Conservation (phyloP, 2,329 filamentous ascomycete genomes). For the Aspergillus felis region DNA sequence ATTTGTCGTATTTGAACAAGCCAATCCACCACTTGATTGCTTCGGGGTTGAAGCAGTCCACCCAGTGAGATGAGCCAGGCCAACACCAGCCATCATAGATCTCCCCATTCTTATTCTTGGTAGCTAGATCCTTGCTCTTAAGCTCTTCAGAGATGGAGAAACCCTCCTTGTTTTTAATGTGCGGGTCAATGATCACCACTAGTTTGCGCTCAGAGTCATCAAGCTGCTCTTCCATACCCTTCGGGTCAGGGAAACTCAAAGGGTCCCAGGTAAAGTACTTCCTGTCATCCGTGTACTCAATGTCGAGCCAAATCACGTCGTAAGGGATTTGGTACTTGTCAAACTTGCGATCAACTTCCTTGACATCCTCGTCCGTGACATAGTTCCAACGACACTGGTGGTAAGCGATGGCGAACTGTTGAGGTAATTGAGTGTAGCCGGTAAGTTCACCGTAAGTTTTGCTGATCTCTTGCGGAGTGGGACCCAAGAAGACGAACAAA, state of each 20-base stretch:
- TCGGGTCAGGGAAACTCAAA: constrained; percentile 79
- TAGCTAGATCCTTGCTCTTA: constrained; percentile 75
- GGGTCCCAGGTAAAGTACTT: constrained; percentile 98
- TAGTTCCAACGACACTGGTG: constrained; percentile 99
- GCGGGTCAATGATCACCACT: constrained; percentile 91
- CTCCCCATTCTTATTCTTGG: constrained; percentile 84
- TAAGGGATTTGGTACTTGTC: constrained; percentile 94
- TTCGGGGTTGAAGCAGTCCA: constrained; percentile 93
- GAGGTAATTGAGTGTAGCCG: constrained; percentile 84
- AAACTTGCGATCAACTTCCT: constrained; percentile 93
- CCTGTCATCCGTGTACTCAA: constrained; percentile 94
- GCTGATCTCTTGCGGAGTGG: constrained; percentile 75
- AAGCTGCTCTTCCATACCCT: constrained; percentile 82
- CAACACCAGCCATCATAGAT: constrained; percentile 98
- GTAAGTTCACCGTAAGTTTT: constrained; percentile 85
- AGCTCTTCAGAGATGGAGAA: constrained; percentile 77
- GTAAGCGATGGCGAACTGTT: constrained; percentile 87
- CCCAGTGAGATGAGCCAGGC: constrained; percentile 95
- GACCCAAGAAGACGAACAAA: constrained; percentile 90
- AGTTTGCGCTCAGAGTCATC: constrained; percentile 83
- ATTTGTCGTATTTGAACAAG: constrained; percentile 82
- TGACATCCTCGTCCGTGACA: constrained; percentile 92
- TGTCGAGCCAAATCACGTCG: constrained; percentile 98
- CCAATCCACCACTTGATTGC: constrained; percentile 86
- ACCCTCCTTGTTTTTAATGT: constrained; percentile 86